Evolutionary conservation across 805 yeast genomes (phyloP), one percentile per base, ranked within the genome.

Genomic region (Dipodascopsis uninucleata): DNA sequence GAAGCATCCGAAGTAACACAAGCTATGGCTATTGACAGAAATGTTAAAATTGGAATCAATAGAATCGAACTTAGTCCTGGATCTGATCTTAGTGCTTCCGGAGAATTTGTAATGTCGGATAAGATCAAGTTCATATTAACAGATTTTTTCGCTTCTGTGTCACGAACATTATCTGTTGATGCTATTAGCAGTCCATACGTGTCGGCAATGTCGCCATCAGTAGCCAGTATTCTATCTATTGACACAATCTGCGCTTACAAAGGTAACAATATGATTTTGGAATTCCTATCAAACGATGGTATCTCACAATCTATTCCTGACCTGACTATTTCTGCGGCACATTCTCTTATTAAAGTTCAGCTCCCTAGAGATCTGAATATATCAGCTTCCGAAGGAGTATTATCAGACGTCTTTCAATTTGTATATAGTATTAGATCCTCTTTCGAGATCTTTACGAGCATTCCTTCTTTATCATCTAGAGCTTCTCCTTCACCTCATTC

Each of bases 101-200:
- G 51, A n/a, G 39, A 41, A 5, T 41, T 28, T 21, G 29, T 31
- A 9, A 29, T 26, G 1, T 20, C 22, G 14, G 36, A 40, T 16
- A 29, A 40, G 14, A 36, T 43, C 8, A 17, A 22, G n/a, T n/a
- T 48, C 10, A 28, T 36, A 3, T 23, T 45, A 3, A 12, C 31
- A 26, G 21, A 35, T 3, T 21, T 48, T 5, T 48, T 34, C 22
- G 39, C 53, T 1, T 35, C 50, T 3, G 20, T 45, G 21, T 24
- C 48, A n/a, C 42, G 40, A 14, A 39, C 49, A 3, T 46, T 38
- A n/a, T 34, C 49, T 2, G 28, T 22, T 14, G 45, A 45, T 29
- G 45, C 33, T 5, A 22, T 45, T 5, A 41, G 25, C 2, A 45
- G 38, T 31, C 49, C 49, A 7, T 45, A 45, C 18, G 12, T 36